Conservation (phyloP, 768 basidiomycete species). For the Rhodotorula diobovata region DNA sequence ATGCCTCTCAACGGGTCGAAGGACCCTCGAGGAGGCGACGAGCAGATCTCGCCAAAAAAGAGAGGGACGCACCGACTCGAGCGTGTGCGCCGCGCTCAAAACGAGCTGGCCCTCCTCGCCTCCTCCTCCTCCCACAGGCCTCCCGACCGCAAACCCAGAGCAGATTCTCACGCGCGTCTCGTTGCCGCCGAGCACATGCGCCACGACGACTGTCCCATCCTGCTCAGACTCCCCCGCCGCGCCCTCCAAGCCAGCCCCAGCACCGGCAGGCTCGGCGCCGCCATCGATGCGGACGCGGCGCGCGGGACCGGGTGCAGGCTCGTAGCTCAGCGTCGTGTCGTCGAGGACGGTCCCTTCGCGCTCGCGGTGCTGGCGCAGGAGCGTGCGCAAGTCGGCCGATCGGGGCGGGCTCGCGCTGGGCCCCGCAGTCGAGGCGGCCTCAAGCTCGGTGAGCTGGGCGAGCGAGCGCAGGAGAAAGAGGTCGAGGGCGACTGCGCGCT, state of each 20-base stretch:
- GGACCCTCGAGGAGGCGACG: too few relatives aligned
- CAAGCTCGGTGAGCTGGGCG: background rate
- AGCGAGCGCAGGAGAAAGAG: slow-evolving; percentile 10
- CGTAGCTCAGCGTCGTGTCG: slow-evolving; percentile 53
- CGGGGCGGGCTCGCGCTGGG: background rate
- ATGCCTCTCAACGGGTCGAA: background rate
- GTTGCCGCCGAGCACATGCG: slow-evolving; percentile 52
- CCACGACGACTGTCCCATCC: slow-evolving; percentile 54
- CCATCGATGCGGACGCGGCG: slow-evolving; percentile 46
- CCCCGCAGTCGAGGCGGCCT: background rate
- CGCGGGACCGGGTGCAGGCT: slow-evolving; percentile 51
- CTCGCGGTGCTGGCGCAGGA: background rate
- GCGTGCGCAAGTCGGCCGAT: background rate
- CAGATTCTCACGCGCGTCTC: slow-evolving; percentile 51
- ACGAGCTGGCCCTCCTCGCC: slow-evolving; percentile 46
- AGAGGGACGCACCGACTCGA: slow-evolving; percentile 54
- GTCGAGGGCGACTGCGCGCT: slow-evolving; percentile 6
- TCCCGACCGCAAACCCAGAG: slow-evolving; percentile 58
- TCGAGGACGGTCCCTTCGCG: background rate
- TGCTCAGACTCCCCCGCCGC: slow-evolving; percentile 40
- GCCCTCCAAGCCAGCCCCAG: background rate
- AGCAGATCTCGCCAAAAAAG: too few relatives aligned
- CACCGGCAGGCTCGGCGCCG: too few relatives aligned
- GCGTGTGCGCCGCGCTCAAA: slow-evolving; percentile 61
- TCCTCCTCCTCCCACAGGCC: too few relatives aligned